Evolutionary conservation across 2,329 filamentous ascomycete species (phyloP).

Genomic region (Xylaria sp.): DNA sequence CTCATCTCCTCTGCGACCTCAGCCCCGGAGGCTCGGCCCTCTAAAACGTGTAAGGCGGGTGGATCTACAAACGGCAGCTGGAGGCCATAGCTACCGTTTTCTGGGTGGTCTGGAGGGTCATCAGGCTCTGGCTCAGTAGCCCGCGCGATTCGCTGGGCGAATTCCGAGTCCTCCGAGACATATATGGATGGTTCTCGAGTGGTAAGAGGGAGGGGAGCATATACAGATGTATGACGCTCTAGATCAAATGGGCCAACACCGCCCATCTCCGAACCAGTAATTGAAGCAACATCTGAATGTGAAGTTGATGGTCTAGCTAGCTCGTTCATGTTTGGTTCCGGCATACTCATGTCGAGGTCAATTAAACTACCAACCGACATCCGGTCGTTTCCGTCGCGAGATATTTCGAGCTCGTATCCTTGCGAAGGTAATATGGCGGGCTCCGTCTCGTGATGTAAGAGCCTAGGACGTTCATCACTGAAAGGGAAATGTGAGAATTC

Average conservation of each 20-base stretch:
- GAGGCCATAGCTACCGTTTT: constrained; percentile 16
- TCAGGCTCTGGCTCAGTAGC: constrained; percentile 21
- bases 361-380: constrained; percentile 55
- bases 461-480: constrained; percentile 49
- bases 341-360: constrained; percentile 60
- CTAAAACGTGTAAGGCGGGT: constrained; percentile 59
- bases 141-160: constrained; percentile 42
- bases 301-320: constrained; percentile 60
- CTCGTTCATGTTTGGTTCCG: constrained; percentile 56
- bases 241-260: constrained; percentile 65
- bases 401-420: constrained; percentile 49
- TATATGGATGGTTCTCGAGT: constrained; percentile 65
- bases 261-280: constrained; percentile 61
- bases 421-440: constrained; percentile 50
- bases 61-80: constrained; percentile 49
- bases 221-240: constrained; percentile 65
- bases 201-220: constrained; percentile 47
- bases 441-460: constrained; percentile 59
- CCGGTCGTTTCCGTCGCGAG: constrained; percentile 46
- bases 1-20: constrained; percentile 59
- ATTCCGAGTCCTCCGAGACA: constrained; percentile 63
- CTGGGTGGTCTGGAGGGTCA: background rate
- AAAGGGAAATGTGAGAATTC: constrained; percentile 59
- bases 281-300: constrained; percentile 62
- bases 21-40: constrained; percentile 56